Conservation (phyloP, 2,329 filamentous ascomycete genomes). For the Epichloe sylvatica region DNA sequence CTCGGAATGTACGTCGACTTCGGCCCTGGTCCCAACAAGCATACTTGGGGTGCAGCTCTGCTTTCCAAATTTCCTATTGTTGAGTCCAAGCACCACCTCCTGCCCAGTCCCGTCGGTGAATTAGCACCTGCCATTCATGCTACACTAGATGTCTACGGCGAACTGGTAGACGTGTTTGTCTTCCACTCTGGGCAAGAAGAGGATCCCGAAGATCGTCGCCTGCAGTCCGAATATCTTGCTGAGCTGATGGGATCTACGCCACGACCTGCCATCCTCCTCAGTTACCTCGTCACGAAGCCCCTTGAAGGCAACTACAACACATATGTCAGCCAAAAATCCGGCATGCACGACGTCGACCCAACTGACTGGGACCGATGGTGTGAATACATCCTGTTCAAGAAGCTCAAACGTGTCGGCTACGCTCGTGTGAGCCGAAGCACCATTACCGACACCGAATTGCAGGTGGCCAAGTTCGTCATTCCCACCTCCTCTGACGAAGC, state of each 20-base stretch:
- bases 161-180: slow-evolving; percentile 83
- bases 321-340: slow-evolving; percentile 72
- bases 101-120: slow-evolving; percentile 87
- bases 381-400: slow-evolving; percentile 96
- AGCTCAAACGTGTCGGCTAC: slow-evolving; percentile 72
- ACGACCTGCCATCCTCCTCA: slow-evolving; percentile 72
- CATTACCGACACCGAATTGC: slow-evolving; percentile 94
- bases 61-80: slow-evolving; percentile 96
- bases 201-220: slow-evolving; percentile 76
- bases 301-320: slow-evolving; percentile 92
- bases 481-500: slow-evolving; percentile 47
- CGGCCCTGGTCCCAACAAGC: slow-evolving; percentile 94
- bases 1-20: slow-evolving; percentile 98
- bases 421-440: slow-evolving; percentile 76
- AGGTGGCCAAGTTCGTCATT: slow-evolving; percentile 89
- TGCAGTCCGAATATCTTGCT: slow-evolving; percentile 76
- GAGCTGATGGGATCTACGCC: slow-evolving; percentile 73
- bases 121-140: slow-evolving; percentile 92
- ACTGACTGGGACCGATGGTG: slow-evolving; percentile 97
- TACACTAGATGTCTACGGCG: slow-evolving; percentile 86
- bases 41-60: slow-evolving; percentile 89
- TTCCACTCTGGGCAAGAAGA: slow-evolving; percentile 99
- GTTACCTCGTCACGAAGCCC: slow-evolving; percentile 85
- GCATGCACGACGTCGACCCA: slow-evolving; percentile 90
- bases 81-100: slow-evolving; percentile 89